phyloP scores from a whole-genome alignment of 208 protist species.

The Acanthamoeba castellanii region DNA sequence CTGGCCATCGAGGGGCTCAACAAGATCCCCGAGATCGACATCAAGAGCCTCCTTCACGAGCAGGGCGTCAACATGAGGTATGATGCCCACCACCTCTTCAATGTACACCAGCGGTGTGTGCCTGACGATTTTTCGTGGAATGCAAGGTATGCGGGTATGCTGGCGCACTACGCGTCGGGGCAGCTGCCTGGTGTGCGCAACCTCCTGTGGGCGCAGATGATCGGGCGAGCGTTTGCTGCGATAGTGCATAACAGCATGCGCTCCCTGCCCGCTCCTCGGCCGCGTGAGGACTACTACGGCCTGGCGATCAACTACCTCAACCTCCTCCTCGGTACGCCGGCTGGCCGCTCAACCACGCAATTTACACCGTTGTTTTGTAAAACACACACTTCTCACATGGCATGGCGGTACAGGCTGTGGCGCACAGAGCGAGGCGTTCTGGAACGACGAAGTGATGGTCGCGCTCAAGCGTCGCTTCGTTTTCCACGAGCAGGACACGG shows the following conservation, averaged over 20 bases:
- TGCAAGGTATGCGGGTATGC: constrained; percentile 27
- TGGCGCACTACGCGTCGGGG: neutral
- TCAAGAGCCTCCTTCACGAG: constrained; percentile 50
- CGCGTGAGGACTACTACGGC: constrained; percentile 31
- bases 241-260: constrained; percentile 60
- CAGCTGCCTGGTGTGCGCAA: neutral
- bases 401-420: neutral
- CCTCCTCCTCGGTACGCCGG: constrained; percentile 22
- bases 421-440: constrained; percentile 41
- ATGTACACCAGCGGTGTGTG: neutral
- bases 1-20: constrained; percentile 1
- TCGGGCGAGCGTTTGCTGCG: constrained; percentile 43
- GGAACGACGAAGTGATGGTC: neutral
- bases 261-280: constrained; percentile 5
- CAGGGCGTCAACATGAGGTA: constrained; percentile 67
- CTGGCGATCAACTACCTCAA: constrained; percentile 55
- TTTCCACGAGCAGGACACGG: constrained; percentile 23
- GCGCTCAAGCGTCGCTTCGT: constrained; percentile 34
- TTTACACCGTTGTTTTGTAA: neutral
- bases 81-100: neutral
- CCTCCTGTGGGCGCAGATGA: constrained; percentile 50
- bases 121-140: neutral
- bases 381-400: neutral
- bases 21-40: constrained; percentile 6
- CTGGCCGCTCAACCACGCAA: neutral